Base-by-base conservation (phyloP, 2,329 filamentous ascomycete species). In the Ploettnerulaceae sp. region DNA sequence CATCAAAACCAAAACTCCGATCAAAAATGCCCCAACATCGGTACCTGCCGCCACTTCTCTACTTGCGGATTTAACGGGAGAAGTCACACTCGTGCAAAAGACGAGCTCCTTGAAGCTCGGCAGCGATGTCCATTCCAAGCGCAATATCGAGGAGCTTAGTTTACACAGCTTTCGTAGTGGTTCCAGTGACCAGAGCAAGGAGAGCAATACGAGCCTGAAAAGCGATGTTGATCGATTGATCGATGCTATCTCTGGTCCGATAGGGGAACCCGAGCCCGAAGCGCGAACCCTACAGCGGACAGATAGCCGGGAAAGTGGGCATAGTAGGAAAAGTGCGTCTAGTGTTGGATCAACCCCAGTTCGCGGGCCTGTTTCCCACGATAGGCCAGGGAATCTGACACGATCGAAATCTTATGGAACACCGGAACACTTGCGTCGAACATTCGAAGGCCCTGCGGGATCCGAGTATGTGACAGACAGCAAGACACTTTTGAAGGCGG, bases 181-280 rank as follows among this genome's bases (percentile, higher is more conserved):
- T 17, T 61, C 53, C 6, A 63, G 58, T 39, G 57, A 42, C 15
- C 53, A 40, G 20, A 63, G 58, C 38, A 59, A 47, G 21, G 56
- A 45, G 22, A 63, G 60, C 25, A 54, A 50, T 21, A 66, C 64
- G 34, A 82, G 78, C 55, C 67, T 61, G 28, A 72, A 69, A 57
- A 82, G 78, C 56, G 81, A 87, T 55, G 81, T 84, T 0, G 84
- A 88, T 50, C 71, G 84, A 21, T 68, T 89, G 9, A 87, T 88
- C 18, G 77, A 86, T 59, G 84, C 83, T 2, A 84, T 89, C 2
- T 77, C 82, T 57, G 80, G 77, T 8, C 76, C 83, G 2, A 56
- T 73, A 0, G 66, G 69, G 4, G 69, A 70, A 11, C 44, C 57
- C 0, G 68, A 69, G 18, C 61, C 45, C 3, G 53, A 57, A 26